Percentiles rank a stretch among this genome's conserved stretches.
These are phyloP conservation scores for Parathielavia hyrcaniae DNA, from an alignment of 495 filamentous ascomycete genomes.

Conservation along the genomic window DNA sequence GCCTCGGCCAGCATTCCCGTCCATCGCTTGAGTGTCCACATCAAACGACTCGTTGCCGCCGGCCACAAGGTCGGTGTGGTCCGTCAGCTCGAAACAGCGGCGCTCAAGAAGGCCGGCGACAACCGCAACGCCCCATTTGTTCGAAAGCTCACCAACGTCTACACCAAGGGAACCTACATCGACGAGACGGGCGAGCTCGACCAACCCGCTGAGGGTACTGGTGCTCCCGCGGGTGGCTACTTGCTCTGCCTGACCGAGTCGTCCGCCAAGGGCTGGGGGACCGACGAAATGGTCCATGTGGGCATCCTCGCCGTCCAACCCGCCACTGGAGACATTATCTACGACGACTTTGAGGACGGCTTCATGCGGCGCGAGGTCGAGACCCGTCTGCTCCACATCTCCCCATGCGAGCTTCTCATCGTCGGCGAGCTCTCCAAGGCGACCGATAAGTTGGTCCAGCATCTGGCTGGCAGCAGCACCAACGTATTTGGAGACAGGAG, in stretches of 20 bases:
- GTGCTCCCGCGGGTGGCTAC: constrained; percentile 75
- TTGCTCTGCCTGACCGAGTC: constrained; percentile 89
- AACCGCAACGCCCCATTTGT: constrained; percentile 91
- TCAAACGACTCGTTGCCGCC: constrained; percentile 84
- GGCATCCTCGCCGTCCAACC: constrained; percentile 94
- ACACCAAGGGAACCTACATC: constrained; percentile 97
- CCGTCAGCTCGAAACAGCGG: constrained; percentile 95
- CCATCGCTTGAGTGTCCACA: constrained; percentile 87
- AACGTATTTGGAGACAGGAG: constrained; percentile 91
- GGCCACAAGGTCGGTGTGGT: constrained; percentile 97
- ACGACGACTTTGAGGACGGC: constrained; percentile 94
- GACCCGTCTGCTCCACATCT: constrained; percentile 87
- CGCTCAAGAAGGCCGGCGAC: constrained; percentile 90
- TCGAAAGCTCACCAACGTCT: constrained; percentile 89
- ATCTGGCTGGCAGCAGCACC: constrained; percentile 76
- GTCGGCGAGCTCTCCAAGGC: constrained; percentile 88
- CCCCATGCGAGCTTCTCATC: constrained; percentile 93
- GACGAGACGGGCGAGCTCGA: constrained; percentile 86
- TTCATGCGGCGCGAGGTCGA: constrained; percentile 98
- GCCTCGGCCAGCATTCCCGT: constrained; percentile 94
- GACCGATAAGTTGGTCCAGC: constrained; percentile 86
- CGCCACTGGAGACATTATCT: constrained; percentile 90
- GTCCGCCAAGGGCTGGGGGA: constrained; percentile 75
- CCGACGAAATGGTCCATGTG: constrained; percentile 88
- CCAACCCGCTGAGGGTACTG: constrained; percentile 43